Percentiles rank a stretch among this genome's conserved stretches.
Evolutionary conservation across 2,329 filamentous ascomycete species (phyloP).

Genomic region (Neopestalotiopsis sp.): DNA sequence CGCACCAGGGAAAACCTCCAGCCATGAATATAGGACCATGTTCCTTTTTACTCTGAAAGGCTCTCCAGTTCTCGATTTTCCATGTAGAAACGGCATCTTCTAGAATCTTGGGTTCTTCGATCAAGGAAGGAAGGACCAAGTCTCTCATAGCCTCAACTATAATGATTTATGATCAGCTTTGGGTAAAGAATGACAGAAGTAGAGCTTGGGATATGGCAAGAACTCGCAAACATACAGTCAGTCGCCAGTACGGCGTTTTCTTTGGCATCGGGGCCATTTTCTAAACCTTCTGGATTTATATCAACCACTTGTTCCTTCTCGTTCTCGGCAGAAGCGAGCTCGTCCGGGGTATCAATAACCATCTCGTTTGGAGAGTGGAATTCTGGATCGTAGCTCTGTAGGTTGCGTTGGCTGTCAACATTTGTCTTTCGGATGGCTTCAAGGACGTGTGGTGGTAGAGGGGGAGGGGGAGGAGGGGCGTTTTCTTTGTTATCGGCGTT

Average conservation of each 20-base stretch:
- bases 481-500: not conserved
- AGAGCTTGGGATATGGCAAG: not conserved
- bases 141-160: slow-evolving; percentile 86
- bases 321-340: slow-evolving; percentile 52
- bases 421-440: too few relatives aligned
- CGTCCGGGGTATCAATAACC: slow-evolving; percentile 61
- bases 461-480: not conserved
- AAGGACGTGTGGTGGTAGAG: not conserved
- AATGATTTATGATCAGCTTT: slow-evolving; percentile 31
- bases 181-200: not conserved
- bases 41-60: slow-evolving; percentile 71
- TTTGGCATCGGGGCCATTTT: slow-evolving; percentile 52
- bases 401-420: too few relatives aligned
- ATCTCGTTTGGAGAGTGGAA: slow-evolving; percentile 62
- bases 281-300: slow-evolving; percentile 58
- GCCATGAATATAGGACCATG: slow-evolving; percentile 89
- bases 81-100: slow-evolving; percentile 81
- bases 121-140: slow-evolving; percentile 72
- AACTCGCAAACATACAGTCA: slow-evolving; percentile 51
- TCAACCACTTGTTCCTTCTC: slow-evolving; percentile 60
- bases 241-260: slow-evolving; percentile 55
- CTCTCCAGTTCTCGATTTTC: slow-evolving; percentile 85
- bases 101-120: slow-evolving; percentile 79
- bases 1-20: slow-evolving; percentile 84
- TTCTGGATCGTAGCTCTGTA: slow-evolving; percentile 54